These are phyloP conservation scores for Urochloa ruziziensis DNA, from an alignment of 176 grass and related monocot species.

Conservation along the genomic window DNA sequence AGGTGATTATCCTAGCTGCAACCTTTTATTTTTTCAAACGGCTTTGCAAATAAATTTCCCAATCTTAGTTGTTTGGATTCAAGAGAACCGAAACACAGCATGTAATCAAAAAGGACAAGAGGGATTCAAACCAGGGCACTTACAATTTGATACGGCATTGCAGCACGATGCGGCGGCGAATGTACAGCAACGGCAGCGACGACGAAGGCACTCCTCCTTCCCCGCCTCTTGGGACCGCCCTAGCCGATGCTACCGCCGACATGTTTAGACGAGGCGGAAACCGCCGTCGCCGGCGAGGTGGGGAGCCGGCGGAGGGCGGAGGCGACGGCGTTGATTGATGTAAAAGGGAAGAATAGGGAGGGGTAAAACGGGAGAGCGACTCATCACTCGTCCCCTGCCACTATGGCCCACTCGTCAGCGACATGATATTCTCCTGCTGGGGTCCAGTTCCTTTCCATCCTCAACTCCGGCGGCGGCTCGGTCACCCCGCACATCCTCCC, in stretches of 20 bases:
- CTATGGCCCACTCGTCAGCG: not conserved
- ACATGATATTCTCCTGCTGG: not conserved
- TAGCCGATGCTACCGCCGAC: not conserved
- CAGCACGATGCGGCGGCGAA: not conserved
- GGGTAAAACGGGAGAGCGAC: not conserved
- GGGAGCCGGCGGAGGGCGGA: not conserved
- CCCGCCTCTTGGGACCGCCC: not conserved
- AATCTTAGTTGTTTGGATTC: not conserved
- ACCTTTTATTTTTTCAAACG: not conserved
- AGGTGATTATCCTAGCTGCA: not conserved
- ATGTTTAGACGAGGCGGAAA: not conserved
- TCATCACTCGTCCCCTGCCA: not conserved
- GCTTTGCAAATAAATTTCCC: not conserved
- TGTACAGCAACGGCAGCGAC: not conserved
- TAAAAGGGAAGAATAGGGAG: not conserved
- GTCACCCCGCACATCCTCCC: not conserved
- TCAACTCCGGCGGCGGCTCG: not conserved
- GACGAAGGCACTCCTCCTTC: not conserved
- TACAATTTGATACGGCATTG: not conserved
- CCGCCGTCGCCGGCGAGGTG: not conserved
- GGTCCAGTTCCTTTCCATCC: not conserved
- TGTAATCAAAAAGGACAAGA: not conserved
- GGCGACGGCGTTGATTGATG: not conserved
- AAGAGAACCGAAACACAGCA: not conserved
- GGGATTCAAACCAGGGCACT: not conserved